A percentile compares a stretch with the other conserved stretches of the same genome.
Conservation (phyloP, 2,329 filamentous ascomycete species). For the Phaeosphaeriaceae sp. region DNA sequence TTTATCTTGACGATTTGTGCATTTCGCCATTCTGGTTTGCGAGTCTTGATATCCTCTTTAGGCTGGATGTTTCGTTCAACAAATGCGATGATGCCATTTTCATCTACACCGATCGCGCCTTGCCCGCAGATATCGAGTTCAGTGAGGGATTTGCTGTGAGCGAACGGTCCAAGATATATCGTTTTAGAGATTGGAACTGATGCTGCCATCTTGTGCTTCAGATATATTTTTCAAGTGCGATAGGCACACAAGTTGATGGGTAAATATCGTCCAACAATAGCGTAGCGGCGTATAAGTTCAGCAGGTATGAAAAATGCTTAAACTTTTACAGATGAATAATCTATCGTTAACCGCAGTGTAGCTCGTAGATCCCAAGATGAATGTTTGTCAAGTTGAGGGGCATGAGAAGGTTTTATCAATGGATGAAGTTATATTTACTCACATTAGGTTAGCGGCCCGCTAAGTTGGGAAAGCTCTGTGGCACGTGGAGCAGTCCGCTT, state of each 20-base stretch:
- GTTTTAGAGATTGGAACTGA: constrained; percentile 37
- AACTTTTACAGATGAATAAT: too few relatives aligned
- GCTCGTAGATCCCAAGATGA: not conserved
- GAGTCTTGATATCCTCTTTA: constrained; percentile 25
- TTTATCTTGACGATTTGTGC: constrained; percentile 46
- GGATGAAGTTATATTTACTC: constrained; percentile 5
- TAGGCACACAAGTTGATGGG: too few relatives aligned
- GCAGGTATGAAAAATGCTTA: too few relatives aligned
- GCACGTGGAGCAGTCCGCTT: constrained; percentile 23
- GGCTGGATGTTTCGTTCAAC: constrained; percentile 45
- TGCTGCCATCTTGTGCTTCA: constrained; percentile 26
- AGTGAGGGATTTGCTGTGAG: constrained; percentile 59
- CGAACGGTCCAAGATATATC: constrained; percentile 67
- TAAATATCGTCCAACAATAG: too few relatives aligned
- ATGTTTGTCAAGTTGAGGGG: constrained; percentile 3
- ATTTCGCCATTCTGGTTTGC: constrained; percentile 48
- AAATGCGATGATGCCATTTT: constrained; percentile 59
- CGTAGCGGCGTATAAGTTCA: too few relatives aligned
- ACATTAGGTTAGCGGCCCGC: constrained; percentile 21
- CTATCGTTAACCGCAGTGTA: too few relatives aligned
- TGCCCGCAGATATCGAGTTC: constrained; percentile 58
- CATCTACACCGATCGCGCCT: constrained; percentile 59
- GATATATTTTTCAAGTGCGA: too few relatives aligned
- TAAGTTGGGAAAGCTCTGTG: constrained; percentile 13
- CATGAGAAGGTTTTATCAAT: constrained; percentile 22